Evolutionary conservation across 176 grass and related monocot genomes (phyloP).

Genomic region (Avena insularis): DNA sequence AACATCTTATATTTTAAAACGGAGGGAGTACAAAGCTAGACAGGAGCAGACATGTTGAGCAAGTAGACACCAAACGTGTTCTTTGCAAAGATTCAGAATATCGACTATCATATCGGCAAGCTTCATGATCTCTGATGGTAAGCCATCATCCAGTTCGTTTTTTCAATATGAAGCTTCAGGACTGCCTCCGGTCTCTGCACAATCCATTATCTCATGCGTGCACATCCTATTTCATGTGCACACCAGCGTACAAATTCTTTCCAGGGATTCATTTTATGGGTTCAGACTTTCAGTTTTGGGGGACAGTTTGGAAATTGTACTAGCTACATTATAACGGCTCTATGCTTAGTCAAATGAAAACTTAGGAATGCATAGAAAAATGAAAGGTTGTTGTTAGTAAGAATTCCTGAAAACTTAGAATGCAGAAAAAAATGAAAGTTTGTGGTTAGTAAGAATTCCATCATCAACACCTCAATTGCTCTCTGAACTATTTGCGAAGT

Average conservation of each 20-base stretch:
- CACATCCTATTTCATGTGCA: neutral
- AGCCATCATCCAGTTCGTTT: neutral
- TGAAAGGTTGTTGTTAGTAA: neutral
- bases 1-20: too few species aligned
- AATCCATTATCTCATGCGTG: constrained; percentile 12
- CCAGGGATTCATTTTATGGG: neutral
- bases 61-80: neutral
- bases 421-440: neutral
- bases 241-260: neutral
- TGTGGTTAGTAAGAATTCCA: neutral
- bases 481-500: neutral
- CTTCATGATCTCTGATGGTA: neutral
- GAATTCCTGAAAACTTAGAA: neutral
- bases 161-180: neutral
- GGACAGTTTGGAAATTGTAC: neutral
- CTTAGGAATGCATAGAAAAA: neutral
- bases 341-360: neutral
- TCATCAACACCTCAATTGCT: neutral
- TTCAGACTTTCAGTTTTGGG: neutral
- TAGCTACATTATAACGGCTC: neutral
- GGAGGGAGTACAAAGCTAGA: too few species aligned
- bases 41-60: neutral
- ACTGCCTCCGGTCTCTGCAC: neutral
- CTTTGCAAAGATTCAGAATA: neutral
- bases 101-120: neutral